Evolutionary conservation across 2,329 filamentous ascomycete genomes (phyloP), one percentile per base, ranked within the genome.

Genomic region (Chrysosphaeria jannelii): DNA sequence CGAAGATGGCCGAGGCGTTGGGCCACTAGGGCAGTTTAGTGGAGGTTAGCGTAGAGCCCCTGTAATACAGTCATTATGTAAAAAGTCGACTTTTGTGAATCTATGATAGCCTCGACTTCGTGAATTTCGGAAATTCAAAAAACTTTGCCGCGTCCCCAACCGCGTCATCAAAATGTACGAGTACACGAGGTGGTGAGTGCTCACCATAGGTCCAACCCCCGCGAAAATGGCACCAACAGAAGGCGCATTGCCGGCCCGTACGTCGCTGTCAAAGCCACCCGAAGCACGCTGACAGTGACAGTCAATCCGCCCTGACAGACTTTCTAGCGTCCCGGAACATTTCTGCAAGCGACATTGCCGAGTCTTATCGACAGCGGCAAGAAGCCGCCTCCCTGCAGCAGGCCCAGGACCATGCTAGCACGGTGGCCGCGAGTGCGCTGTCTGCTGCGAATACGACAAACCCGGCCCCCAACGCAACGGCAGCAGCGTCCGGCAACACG

Each of bases 251-350:
- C 34, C 21, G 40, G 40, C 20, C 40, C 40, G 39, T 42, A 22
- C 29, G 39, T 39, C n/a, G n/a, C n/a, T n/a, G n/a, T n/a, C n/a
- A n/a, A n/a, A n/a, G n/a, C n/a, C n/a, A n/a, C n/a, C n/a, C n/a
- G n/a, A n/a, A n/a, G n/a, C n/a, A n/a, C n/a, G n/a, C n/a, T n/a
- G n/a, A n/a, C n/a, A n/a, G n/a, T n/a, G n/a, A n/a, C 22, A 42
- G 39, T 4, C 51, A 54, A 37, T 58, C 53, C 11, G 53, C 53
- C 9, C 35, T 58, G 35, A 58, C 52, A 3, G 51, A 57, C 30
- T 58, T 53, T 28, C 39, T 58, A 20, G 52, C 53, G 57, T 60
- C 67, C 3, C 65, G 72, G 40, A 74, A 74, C 34, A 76, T 76
- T 32, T 72, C 60, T 12, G 55, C 58, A 3, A 39, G 46, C 14